These are phyloP conservation scores for Rhizophagus sp. DNA, from an alignment of 192 early-diverging fungal genomes.

Conservation along the genomic window DNA sequence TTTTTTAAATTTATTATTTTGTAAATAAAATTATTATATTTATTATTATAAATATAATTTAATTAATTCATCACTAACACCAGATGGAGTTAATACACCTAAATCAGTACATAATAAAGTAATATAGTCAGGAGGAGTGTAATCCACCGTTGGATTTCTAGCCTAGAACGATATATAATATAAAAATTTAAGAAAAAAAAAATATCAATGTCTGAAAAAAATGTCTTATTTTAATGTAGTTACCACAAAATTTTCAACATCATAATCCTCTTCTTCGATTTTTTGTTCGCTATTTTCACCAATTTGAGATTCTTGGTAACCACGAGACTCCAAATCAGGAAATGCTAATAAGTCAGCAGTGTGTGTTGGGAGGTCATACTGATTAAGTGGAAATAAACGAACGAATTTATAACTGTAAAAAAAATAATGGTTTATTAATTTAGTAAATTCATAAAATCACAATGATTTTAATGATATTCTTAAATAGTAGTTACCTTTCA, in stretches of 20 bases:
- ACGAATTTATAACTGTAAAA: slow-evolving; percentile 90
- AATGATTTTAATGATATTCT: background rate
- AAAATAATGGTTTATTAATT: background rate
- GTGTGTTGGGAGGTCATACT: slow-evolving; percentile 87
- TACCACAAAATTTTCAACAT: slow-evolving; percentile 35
- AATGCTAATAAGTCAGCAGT: slow-evolving; percentile 69
- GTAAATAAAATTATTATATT: background rate
- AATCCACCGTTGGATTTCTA: slow-evolving; percentile 84
- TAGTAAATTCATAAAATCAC: background rate
- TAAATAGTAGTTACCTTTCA: slow-evolving; percentile 68
- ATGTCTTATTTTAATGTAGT: background rate
- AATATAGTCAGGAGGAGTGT: slow-evolving; percentile 91
- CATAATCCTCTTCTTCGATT: background rate
- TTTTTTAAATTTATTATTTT: too few species aligned
- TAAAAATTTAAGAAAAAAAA: background rate
- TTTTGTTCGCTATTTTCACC: background rate
- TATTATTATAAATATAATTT: slow-evolving; percentile 68
- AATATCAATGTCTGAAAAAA: too few species aligned
- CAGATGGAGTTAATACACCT: slow-evolving; percentile 89
- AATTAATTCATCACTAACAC: slow-evolving; percentile 84
- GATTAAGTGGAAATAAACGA: slow-evolving; percentile 90
- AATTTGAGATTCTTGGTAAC: background rate
- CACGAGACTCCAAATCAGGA: slow-evolving; percentile 46
- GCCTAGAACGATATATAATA: slow-evolving; percentile 22
- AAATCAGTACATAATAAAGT: slow-evolving; percentile 85